Conservation (phyloP, 139 green algal species). For the Coccomyxa sp. region DNA sequence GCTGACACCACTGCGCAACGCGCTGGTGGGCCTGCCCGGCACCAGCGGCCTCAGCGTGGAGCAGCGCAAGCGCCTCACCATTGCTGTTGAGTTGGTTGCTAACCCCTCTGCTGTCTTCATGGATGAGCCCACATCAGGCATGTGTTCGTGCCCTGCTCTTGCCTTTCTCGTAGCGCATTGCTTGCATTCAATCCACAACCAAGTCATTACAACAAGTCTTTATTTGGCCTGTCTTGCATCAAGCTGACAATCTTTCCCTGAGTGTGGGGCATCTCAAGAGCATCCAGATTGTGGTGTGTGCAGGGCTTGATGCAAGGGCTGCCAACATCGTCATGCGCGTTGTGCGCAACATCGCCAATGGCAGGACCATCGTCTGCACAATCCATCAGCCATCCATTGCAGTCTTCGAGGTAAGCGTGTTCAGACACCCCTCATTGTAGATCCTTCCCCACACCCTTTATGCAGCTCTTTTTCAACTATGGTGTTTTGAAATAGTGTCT, state of each 20-base stretch:
- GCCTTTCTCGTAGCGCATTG: background rate
- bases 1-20: constrained; percentile 24
- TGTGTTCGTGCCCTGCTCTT: background rate
- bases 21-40: constrained; percentile 42
- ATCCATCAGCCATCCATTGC: constrained; percentile 53
- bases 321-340: constrained; percentile 54
- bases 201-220: no score
- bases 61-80: constrained; percentile 55
- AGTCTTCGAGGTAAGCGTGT: constrained; percentile 37
- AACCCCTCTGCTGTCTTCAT: constrained; percentile 53
- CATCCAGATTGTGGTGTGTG: background rate
- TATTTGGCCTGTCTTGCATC: no score
- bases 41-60: constrained; percentile 39
- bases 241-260: background rate
- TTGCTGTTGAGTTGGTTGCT: constrained; percentile 52
- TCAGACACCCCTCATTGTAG: background rate
- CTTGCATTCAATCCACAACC: no score
- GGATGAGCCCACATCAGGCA: constrained; percentile 34
- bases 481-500: background rate
- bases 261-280: background rate
- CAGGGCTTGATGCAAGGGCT: constrained; percentile 24
- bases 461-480: background rate
- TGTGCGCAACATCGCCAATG: constrained; percentile 39
- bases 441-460: background rate
- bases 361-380: constrained; percentile 54